Evolutionary conservation across 2,329 filamentous ascomycete genomes (phyloP), one percentile per base, ranked within the genome.

Genomic region (Fusarium odoratissimum): DNA sequence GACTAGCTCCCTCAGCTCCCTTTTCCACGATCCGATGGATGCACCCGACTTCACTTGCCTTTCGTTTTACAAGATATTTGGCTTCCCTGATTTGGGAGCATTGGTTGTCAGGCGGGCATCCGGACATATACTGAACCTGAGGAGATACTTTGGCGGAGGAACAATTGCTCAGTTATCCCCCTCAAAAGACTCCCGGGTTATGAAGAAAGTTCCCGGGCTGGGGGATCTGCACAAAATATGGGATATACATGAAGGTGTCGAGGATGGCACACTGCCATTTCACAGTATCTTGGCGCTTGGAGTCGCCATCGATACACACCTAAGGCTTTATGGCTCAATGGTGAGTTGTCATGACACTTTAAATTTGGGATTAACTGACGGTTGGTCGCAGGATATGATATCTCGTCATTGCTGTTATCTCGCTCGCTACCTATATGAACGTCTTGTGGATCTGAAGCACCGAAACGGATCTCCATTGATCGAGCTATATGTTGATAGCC

Each of bases 21-120:
- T 86, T 19, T 86, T 92, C 45, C 83, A 82, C 35, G 83, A 90
- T 57, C 78, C 83, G 6, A 82, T 83, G 12, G 80, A 79, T 12
- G 86, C 88, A 3, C 90, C 90, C 0, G 90, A 92, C 77, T 91
- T 91, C 71, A 86, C 86, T 11, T 87, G 87, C 51, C 79, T 91
- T 21, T 90, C 88, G 16, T 86, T 91, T 64, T 91, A 91, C 80
- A 92, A 92, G 79, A 90, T 91, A 72, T 92, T 92, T 72, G 90
- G 90, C 1, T 91, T 90, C 61, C 88, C 90, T n/a, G 89, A 91
- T 73, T 82, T 91, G 17, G 90, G 90, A 8, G 89, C 86, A 2
- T 78, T 92, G 14, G 82, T 92, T 35, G 87, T 91, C 14, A 85
- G 89, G 23, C 85, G 84, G 72, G 82, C 84, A 16, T 88, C 90